Evolutionary conservation across 2,329 filamentous ascomycete species (phyloP), one percentile per base, ranked within the genome.

Genomic region (Raffaelea albimanens): DNA sequence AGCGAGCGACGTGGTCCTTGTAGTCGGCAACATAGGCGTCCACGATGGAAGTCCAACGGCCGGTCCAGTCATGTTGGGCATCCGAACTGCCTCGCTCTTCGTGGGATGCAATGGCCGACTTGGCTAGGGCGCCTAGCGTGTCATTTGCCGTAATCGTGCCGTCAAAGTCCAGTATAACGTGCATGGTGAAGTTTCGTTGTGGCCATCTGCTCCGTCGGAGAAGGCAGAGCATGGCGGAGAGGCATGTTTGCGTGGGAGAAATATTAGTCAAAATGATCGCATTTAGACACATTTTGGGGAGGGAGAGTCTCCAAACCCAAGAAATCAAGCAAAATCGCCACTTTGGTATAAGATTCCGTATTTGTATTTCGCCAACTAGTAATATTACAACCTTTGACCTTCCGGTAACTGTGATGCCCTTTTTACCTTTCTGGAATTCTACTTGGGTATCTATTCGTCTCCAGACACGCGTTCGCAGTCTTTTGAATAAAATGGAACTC

Each of bases 91-190:
- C 38, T 8, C 13, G 22, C 25, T 34, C 48, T 16, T 44, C 46
- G 19, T 25, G 33, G 3, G 36, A 18, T 19, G 52, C 54, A 40
- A 75, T 66, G 46, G 69, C 71, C 21, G 65, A 65, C 18, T 63
- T 54, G 41, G 68, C 72, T 4, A 80, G 66, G 38, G 66, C 60
- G 47, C 61, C 59, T 38, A 79, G 73, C 38, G 75, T 78, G 61
- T 80, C 76, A 25, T 67, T 50, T 13, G 64, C 61, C 18, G 76
- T 79, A 53, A 80, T 77, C 16, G 76, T 80, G 50, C 74, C 73
- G 59, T 80, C 76, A 58, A 80, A 80, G 56, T 80, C 76, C 19
- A 80, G 66, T 33, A 80, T 58, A 38, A 80, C 62, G 52, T 67
- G 65, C 67, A 72, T 63, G 9, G 22, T 52, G 22, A 19, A 16